Conservation (phyloP, 2,329 filamentous ascomycete genomes). For the Talaromyces sp. region DNA sequence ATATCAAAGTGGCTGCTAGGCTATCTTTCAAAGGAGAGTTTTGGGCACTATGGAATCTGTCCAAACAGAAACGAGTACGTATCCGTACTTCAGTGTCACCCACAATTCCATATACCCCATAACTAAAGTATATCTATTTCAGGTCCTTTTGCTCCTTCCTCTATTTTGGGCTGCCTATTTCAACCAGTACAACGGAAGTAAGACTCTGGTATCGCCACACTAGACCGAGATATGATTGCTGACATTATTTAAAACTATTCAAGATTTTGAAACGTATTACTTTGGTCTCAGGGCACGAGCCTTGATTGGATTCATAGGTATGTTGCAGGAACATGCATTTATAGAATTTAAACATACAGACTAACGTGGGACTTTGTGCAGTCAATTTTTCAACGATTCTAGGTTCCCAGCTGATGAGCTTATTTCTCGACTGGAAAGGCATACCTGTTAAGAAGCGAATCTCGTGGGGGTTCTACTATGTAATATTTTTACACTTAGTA, state of each 20-base stretch:
- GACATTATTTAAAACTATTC: constrained; percentile 20
- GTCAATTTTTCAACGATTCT: constrained; percentile 39
- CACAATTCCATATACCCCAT: no score
- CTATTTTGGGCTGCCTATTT: constrained; percentile 45
- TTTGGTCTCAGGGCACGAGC: constrained; percentile 45
- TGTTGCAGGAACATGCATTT: constrained; percentile 12
- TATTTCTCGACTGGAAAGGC: constrained; percentile 41
- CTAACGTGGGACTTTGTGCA: constrained; percentile 1
- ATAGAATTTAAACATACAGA: background rate
- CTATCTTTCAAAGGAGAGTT: constrained; percentile 39
- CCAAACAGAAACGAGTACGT: constrained; percentile 1
- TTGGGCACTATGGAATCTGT: constrained; percentile 27
- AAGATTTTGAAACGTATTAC: constrained; percentile 47
- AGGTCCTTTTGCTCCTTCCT: constrained; percentile 37
- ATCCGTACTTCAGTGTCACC: constrained; percentile 11
- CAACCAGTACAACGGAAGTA: constrained; percentile 39
- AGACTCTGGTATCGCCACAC: background rate
- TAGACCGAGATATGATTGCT: background rate
- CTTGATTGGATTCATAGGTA: constrained; percentile 38
- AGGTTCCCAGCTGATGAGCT: constrained; percentile 43
- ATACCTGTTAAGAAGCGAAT: constrained; percentile 40
- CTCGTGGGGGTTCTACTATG: constrained; percentile 43
- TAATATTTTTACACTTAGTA: constrained; percentile 41
- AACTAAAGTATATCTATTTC: no score
- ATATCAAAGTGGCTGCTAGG: constrained; percentile 34